phyloP scores from a whole-genome alignment of 441 rosid genomes.

The Pelargonium australe region DNA sequence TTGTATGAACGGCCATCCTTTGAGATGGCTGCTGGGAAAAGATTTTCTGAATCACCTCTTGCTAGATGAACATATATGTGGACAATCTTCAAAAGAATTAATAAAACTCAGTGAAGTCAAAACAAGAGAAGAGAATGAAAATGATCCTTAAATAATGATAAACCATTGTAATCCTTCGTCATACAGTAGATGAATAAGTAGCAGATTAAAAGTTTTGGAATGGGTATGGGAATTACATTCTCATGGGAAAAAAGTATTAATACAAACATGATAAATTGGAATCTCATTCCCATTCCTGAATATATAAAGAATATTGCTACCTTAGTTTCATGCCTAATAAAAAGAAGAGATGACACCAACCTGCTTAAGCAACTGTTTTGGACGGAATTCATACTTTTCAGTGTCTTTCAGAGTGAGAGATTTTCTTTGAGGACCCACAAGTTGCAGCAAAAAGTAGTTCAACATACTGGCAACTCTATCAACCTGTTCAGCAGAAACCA shows the following conservation, averaged over 20 bases:
- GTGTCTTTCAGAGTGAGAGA: constrained; percentile 89
- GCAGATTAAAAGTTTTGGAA: too few species aligned
- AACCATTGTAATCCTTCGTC: neutral
- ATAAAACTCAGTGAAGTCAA: constrained; percentile 2
- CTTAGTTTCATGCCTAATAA: too few species aligned
- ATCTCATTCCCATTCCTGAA: too few species aligned
- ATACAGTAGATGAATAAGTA: too few species aligned
- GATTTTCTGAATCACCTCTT: constrained; percentile 68
- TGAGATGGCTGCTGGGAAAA: constrained; percentile 87
- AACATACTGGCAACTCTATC: constrained; percentile 99
- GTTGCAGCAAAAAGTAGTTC: constrained; percentile 91
- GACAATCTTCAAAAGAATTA: constrained; percentile 62
- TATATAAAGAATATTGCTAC: too few species aligned
- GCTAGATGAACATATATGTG: constrained; percentile 81
- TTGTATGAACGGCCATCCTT: constrained; percentile 94
- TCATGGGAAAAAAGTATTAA: too few species aligned
- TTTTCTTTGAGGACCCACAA: constrained; percentile 95
- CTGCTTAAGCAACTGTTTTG: constrained; percentile 90
- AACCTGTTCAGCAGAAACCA: constrained; percentile 37
- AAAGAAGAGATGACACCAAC: constrained; percentile 31
- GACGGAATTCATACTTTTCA: constrained; percentile 94
- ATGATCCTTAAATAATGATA: neutral
- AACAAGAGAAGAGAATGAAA: neutral
- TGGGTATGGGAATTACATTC: too few species aligned
- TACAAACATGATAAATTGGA: too few species aligned